Base-by-base conservation (phyloP, 2,329 filamentous ascomycete genomes). In the Dryadomyces quercivorus region DNA sequence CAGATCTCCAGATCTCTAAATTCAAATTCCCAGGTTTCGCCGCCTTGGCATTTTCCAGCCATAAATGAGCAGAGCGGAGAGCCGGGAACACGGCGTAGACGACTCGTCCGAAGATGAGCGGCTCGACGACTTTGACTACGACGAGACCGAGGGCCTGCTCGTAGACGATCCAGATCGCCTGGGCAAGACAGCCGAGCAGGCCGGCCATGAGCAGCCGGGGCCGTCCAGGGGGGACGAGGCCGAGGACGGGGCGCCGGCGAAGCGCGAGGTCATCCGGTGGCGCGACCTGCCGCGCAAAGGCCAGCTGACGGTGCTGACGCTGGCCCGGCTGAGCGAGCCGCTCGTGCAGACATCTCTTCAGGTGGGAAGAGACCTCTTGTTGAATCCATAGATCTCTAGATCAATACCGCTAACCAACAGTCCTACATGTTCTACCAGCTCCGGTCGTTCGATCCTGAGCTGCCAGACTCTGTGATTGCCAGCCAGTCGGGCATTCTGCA, bases 361-460 rank as follows among this genome's bases (percentile, higher is more conserved):
- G 26, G 26, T 31, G 26, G 26, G 26, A 31, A 31, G 26, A 31
- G 26, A 31, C 4, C 8, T 31, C 8, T 31, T 31, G n/a, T n/a
- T n/a, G n/a, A n/a, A n/a, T n/a, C n/a, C n/a, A n/a, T n/a, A n/a
- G n/a, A n/a, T n/a, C n/a, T n/a, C n/a, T n/a, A n/a, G n/a, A n/a
- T n/a, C n/a, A n/a, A n/a, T n/a, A n/a, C 26, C 8, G 26, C 26
- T 31, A 31, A 31, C 26, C 26, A 31, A 31, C 26, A 86, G 67
- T 79, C 86, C 1, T 94, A 94, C 68, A 82, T 94, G 74, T 94
- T 88, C 69, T 94, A 92, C 67, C 88, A 93, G 66, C 78, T 95
- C n/a, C 82, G 81, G 61, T 92, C 84, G 56, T 92, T 95, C 61
- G 71, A 78, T 56, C 70, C 74, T 0, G 67, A 62, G 10, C 69